A percentile compares a stretch with the other conserved stretches of the same genome.
These are phyloP conservation scores for Grosmannia serpens DNA, from an alignment of 2,329 filamentous ascomycete species.

Conservation along the genomic window DNA sequence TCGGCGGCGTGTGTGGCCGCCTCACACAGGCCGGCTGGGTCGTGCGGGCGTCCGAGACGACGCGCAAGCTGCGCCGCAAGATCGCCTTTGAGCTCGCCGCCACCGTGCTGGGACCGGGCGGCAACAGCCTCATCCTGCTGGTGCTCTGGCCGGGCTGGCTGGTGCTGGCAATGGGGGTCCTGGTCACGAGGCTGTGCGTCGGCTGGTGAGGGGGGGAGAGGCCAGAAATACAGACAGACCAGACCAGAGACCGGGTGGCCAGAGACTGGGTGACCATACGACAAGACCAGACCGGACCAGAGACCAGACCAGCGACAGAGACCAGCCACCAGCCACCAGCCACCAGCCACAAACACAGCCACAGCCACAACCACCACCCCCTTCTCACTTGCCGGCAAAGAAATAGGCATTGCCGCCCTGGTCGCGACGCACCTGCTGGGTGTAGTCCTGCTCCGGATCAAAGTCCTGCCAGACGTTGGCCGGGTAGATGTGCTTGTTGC, in stretches of 20 bases:
- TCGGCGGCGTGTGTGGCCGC: background rate
- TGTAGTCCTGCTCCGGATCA: constrained; percentile 79
- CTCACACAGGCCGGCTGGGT: background rate
- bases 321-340: too few relatives aligned
- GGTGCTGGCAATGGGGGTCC: constrained; percentile 27
- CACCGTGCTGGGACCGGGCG: constrained; percentile 37
- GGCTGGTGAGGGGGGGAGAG: constrained; percentile 16
- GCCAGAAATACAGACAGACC: too few relatives aligned
- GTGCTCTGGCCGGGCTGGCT: constrained; percentile 49
- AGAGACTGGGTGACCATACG: too few relatives aligned
- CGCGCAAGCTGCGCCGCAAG: constrained; percentile 10
- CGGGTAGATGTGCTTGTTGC: constrained; percentile 96
- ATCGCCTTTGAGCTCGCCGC: constrained; percentile 36
- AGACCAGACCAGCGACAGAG: too few relatives aligned
- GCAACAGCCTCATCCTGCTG: constrained; percentile 35
- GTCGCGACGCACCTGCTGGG: constrained; percentile 66
- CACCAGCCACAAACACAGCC: too few relatives aligned
- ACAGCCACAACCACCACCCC: constrained; percentile 1
- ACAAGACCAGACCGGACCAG: background rate
- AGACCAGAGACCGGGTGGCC: too few relatives aligned
- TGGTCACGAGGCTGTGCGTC: constrained; percentile 22
- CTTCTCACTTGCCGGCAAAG: constrained; percentile 41
- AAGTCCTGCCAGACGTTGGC: constrained; percentile 94
- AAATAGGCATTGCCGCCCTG: constrained; percentile 88
- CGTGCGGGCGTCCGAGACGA: constrained; percentile 2